These are phyloP conservation scores for Hygrophorus pudorinus DNA, from an alignment of 768 basidiomycete genomes.

Conservation along the genomic window DNA sequence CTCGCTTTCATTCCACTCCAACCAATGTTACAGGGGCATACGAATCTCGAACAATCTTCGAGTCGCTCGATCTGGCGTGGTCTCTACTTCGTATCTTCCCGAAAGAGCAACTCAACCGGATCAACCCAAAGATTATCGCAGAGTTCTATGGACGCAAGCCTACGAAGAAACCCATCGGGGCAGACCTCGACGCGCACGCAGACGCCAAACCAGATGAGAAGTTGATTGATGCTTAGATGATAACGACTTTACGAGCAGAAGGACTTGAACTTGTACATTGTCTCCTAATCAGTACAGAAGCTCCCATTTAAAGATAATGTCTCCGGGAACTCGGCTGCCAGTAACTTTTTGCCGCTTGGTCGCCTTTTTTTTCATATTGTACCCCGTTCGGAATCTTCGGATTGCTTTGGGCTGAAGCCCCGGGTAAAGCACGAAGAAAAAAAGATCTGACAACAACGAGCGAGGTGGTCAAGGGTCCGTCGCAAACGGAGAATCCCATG, in stretches of 20 bases:
- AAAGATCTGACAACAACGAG: no score
- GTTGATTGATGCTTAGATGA: slow-evolving; percentile 53
- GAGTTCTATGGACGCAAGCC: slow-evolving; percentile 89
- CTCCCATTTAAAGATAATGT: no score
- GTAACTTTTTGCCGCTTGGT: no score
- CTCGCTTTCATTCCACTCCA: slow-evolving; percentile 7
- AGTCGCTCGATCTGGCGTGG: slow-evolving; percentile 97
- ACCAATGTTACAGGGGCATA: slow-evolving; percentile 57
- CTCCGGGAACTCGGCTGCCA: no score
- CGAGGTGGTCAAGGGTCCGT: no score
- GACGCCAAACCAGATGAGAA: slow-evolving; percentile 34
- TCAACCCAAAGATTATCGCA: slow-evolving; percentile 91
- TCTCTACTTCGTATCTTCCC: slow-evolving; percentile 96
- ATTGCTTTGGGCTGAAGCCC: no score
- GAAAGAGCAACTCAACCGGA: slow-evolving; percentile 95
- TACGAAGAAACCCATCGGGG: slow-evolving; percentile 49
- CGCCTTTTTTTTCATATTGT: no score
- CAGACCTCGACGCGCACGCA: slow-evolving; percentile 33
- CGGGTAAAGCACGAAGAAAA: no score
- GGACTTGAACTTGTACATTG: no score
- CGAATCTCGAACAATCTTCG: slow-evolving; percentile 93
- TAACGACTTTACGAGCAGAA: background rate
- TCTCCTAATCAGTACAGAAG: no score
- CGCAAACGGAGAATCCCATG: no score
- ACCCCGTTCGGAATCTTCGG: no score